Evolutionary conservation across 169 alveolate genomes (phyloP), one percentile per base, ranked within the genome.

Genomic region (Plasmodium inui): DNA sequence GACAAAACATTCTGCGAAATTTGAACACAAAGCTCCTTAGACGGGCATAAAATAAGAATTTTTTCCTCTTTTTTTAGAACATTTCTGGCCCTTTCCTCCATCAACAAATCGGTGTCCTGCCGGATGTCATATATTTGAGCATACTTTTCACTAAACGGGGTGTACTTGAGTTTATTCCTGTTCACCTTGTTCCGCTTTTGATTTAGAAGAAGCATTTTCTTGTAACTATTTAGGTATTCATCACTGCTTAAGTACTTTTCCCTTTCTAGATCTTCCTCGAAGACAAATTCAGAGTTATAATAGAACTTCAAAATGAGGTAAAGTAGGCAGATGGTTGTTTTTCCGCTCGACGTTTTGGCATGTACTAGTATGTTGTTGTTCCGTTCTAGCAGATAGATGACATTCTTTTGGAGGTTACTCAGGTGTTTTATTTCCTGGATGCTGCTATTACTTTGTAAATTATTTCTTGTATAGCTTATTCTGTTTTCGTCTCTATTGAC

Each of bases 271-370:
- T 89, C 94, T 89, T 89, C 94, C 2, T 89, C 73, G 72, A 89
- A 89, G n/a, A 89, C 53, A 39, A 89, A 79, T 78, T 89, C 94
- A 61, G 83, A 57, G 19, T 89, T 89, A 61, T 67, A 89, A 79
- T 57, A 79, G 67, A 79, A 80, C 37, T 89, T 89, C 73, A 89
- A 89, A 39, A 89, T 70, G 30, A 89, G 82, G 41, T 89, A 89
- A 39, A 79, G 82, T 79, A 89, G 71, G 53, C 90, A 79, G 46
- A 89, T 89, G 14, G 94, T 89, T 57, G 94, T 89, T 78, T 89
- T 89, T 79, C 94, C 94, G 73, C 94, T 89, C 17, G 94, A 41
- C 46, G 94, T 89, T 50, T 89, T 89, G 28, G 94, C 88, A 53
- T 89, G 94, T 26, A 89, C 61, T 57, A 89, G 44, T 6, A 89